phyloP scores from a whole-genome alignment of 192 early-diverging fungal genomes.

The Backusella sp. region DNA sequence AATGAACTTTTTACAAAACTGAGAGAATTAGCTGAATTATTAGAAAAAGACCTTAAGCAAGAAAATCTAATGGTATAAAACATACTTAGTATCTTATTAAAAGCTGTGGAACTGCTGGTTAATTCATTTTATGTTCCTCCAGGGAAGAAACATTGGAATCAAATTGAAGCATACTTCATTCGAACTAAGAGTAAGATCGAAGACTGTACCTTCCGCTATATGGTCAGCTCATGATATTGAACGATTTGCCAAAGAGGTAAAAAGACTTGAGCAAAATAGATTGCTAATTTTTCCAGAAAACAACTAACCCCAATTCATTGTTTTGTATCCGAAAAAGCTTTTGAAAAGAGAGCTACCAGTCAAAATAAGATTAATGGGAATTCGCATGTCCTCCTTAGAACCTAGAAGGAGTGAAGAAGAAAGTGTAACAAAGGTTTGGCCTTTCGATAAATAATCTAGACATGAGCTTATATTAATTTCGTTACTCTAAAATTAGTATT shows the following conservation, averaged over 20 bases:
- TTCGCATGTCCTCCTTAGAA: slow-evolving; percentile 34
- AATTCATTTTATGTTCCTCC: background rate
- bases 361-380: slow-evolving; percentile 50
- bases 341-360: slow-evolving; percentile 46
- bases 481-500: background rate
- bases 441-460: background rate
- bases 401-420: slow-evolving; percentile 15
- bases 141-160: slow-evolving; percentile 44
- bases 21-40: slow-evolving; percentile 36
- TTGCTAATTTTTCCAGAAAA: too few relatives aligned
- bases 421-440: slow-evolving; percentile 28
- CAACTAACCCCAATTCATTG: background rate
- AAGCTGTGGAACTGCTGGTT: background rate
- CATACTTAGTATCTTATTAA: background rate
- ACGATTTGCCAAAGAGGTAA: slow-evolving; percentile 29
- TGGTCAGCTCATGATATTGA: slow-evolving; percentile 32
- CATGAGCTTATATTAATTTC: background rate
- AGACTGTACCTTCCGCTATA: slow-evolving; percentile 35
- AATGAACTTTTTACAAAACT: slow-evolving; percentile 41
- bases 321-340: slow-evolving; percentile 17
- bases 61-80: slow-evolving; percentile 34
- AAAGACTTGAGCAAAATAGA: background rate
- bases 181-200: slow-evolving; percentile 40
- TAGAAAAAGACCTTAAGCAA: slow-evolving; percentile 43
- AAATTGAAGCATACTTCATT: slow-evolving; percentile 49